These are phyloP conservation scores for Saccharomycopsis fibuligera DNA, from an alignment of 805 yeast genomes.

Conservation along the genomic window DNA sequence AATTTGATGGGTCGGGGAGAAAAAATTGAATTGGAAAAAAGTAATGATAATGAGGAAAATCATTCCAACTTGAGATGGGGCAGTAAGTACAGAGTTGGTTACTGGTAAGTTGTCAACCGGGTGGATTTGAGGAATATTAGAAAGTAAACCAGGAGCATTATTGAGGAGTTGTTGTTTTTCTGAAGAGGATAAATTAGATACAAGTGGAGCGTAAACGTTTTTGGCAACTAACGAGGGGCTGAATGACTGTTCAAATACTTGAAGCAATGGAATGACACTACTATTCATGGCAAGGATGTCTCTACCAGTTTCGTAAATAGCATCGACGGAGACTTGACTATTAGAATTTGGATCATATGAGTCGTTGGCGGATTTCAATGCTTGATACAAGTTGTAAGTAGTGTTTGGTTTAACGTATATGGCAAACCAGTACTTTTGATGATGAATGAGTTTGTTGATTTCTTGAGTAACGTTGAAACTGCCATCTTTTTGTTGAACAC, in stretches of 20 bases:
- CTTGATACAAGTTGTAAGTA: conserved; percentile 26
- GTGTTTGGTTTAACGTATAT: conserved; percentile 45
- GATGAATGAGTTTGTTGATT: conserved; percentile 38
- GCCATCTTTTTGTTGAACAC: background rate
- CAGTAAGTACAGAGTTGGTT: conserved; percentile 39
- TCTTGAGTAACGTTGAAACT: conserved; percentile 27
- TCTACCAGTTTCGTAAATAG: conserved; percentile 53
- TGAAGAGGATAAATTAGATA: conserved; percentile 13
- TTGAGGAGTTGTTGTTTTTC: conserved; percentile 23
- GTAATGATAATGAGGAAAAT: conserved; percentile 60
- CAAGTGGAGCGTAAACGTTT: conserved; percentile 8
- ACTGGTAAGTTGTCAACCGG: conserved; percentile 39
- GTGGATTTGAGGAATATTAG: conserved; percentile 29
- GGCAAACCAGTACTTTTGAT: conserved; percentile 53
- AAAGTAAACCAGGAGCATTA: conserved; percentile 25
- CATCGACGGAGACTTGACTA: conserved; percentile 25
- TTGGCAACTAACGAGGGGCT: conserved; percentile 3
- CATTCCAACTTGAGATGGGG: conserved; percentile 63
- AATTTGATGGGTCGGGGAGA: conserved; percentile 40
- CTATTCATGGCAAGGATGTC: conserved; percentile 40
- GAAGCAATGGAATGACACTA: conserved; percentile 37
- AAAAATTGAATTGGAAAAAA: conserved; percentile 60
- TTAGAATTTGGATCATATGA: conserved; percentile 4
- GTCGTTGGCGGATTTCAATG: conserved; percentile 16
- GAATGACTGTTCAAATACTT: conserved; percentile 18